phyloP scores from a whole-genome alignment of 2,329 filamentous ascomycete species.

The Thielaviopsis cerberus region DNA sequence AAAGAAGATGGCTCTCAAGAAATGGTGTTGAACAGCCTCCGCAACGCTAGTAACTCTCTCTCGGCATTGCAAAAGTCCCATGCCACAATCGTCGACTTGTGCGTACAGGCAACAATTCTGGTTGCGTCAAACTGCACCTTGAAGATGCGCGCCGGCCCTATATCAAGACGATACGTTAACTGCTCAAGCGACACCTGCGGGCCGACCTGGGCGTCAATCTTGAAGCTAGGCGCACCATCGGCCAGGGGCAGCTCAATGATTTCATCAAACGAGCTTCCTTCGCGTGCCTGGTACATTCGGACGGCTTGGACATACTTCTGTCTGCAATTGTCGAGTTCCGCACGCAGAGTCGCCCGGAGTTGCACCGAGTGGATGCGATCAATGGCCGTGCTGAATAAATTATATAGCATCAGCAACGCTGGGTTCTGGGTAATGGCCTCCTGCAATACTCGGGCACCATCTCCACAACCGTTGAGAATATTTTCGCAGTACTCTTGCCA shows the following conservation, averaged over 20 bases:
- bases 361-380: conserved; percentile 31
- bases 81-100: conserved; percentile 78
- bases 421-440: conserved; percentile 29
- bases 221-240: not conserved
- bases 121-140: conserved; percentile 92
- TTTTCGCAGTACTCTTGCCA: conserved; percentile 20
- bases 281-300: not conserved
- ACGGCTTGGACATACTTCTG: conserved; percentile 16
- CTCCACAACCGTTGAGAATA: conserved; percentile 31
- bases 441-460: conserved; percentile 28
- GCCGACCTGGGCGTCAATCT: not conserved
- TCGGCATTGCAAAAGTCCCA: conserved; percentile 96
- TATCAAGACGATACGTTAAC: conserved; percentile 19
- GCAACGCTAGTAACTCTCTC: conserved; percentile 56
- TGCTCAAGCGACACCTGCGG: conserved; percentile 9
- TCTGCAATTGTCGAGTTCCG: conserved; percentile 29
- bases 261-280: not conserved
- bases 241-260: not conserved
- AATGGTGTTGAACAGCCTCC: conserved; percentile 54
- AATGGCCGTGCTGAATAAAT: conserved; percentile 31
- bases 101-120: conserved; percentile 84
- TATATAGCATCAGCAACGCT: conserved; percentile 28
- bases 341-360: conserved; percentile 29
- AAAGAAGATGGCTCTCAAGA: not conserved
- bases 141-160: conserved; percentile 52